phyloP scores from a whole-genome alignment of 2,329 filamentous ascomycete species.

The Fusarium sp. region DNA sequence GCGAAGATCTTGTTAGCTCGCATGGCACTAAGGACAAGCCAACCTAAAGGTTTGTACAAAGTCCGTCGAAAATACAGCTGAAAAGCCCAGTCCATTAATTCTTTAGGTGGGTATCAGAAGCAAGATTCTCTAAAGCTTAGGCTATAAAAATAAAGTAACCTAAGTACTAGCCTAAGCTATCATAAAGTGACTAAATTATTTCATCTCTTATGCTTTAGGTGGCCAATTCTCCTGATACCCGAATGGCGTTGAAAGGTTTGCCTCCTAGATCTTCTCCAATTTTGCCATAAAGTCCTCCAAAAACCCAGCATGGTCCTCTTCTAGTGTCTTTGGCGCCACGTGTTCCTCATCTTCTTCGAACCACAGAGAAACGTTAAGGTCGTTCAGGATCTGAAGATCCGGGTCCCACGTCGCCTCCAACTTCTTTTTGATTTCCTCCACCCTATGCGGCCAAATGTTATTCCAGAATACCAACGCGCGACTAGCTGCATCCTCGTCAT shows the following conservation, averaged over 20 bases:
- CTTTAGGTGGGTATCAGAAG: no score
- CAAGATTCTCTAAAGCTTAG: no score
- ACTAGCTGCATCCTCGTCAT: fast-evolving
- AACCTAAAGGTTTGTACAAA: no score
- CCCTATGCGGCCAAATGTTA: background rate
- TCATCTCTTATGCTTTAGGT: no score
- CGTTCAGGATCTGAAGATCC: background rate
- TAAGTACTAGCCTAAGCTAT: no score
- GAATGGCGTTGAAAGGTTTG: fast-evolving
- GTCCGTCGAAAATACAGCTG: no score
- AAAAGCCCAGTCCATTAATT: no score
- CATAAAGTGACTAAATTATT: no score
- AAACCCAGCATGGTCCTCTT: fast-evolving
- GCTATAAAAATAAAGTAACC: no score
- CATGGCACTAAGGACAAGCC: no score
- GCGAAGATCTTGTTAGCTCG: no score
- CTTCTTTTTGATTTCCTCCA: background rate
- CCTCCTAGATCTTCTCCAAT: background rate
- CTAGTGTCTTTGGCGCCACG: background rate
- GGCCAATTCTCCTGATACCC: fast-evolving
- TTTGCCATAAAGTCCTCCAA: background rate
- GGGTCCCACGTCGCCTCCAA: background rate
- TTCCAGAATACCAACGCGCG: background rate
- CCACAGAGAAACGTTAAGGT: background rate
- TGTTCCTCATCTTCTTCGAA: background rate